Base-by-base conservation (phyloP, 2,329 filamentous ascomycete species). In the Claviceps quebecensis region DNA sequence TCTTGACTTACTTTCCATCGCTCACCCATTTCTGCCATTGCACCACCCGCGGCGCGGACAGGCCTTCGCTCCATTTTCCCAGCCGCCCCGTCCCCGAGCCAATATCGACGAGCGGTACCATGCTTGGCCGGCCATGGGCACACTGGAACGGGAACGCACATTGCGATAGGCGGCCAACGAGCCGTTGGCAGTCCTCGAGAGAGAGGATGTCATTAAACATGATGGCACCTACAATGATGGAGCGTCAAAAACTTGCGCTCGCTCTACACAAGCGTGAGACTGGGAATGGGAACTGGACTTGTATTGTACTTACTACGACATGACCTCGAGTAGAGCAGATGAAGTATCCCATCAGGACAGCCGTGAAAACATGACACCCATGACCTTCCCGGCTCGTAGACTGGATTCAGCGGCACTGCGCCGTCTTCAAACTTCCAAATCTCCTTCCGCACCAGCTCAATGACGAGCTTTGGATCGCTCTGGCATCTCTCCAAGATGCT, bases 111-210 rank as follows among this genome's bases (percentile, higher is more conserved):
- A 85, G 54, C 2, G 81, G 81, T 5, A 77, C 74, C 74, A 85
- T 77, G 37, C 77, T 81, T 1, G 81, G 81, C 50, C 82, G 72
- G 0, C 87, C 87, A 69, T 94, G 87, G 1, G 87, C 87, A 65
- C 87, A 94, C 61, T 87, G 83, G 57, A 93, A 93, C 0, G 87
- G 87, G 55, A 91, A 87, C 0, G 72, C 73, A 57, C 84, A 89
- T 0, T 59, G 61, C 0, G 76, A 73, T n/a, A 93, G 67, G 3
- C 72, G 71, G 1, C 51, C 54, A 0, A 91, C 63, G 37, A 93
- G 64, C 0, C 64, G 61, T 9, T 67, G 57, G 57, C 87, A 91
- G 56, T 87, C 74, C 0, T 71, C 65, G 0, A 62, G 55, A 0
- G 71, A 72, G 7, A 93, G 67, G 5, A 68, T 61, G 59, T 94